These are phyloP conservation scores for Spergularia azorica DNA, from an alignment of 179 eudicot species.

Conservation along the genomic window DNA sequence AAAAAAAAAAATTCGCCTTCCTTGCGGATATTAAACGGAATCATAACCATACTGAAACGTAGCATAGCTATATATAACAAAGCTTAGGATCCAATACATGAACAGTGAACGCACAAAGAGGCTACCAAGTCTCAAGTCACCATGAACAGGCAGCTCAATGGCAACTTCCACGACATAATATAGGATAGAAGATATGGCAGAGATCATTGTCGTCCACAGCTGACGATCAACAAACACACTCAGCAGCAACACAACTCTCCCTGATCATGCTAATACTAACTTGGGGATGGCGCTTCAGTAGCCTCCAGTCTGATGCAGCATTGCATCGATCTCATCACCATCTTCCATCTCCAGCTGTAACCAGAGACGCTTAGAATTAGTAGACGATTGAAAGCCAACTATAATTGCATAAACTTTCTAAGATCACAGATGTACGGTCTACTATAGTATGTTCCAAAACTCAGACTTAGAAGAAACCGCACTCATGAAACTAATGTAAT, in stretches of 20 bases:
- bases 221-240: slow-evolving; percentile 5
- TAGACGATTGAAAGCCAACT: no score
- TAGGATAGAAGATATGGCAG: neutral
- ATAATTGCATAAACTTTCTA: no score
- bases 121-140: no score
- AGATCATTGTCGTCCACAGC: slow-evolving; percentile 24
- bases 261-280: slow-evolving; percentile 12
- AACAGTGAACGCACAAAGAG: neutral
- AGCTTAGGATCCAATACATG: neutral
- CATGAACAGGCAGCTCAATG: neutral
- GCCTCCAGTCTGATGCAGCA: slow-evolving; percentile 54
- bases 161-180: neutral
- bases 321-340: slow-evolving; percentile 53
- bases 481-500: no score
- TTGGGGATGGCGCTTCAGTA: neutral
- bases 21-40: no score
- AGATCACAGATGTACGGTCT: no score
- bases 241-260: slow-evolving; percentile 25
- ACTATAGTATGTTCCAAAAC: no score
- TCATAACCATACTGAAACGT: neutral
- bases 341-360: slow-evolving; percentile 52
- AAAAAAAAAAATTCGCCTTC: no score
- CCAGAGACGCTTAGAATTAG: neutral
- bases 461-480: no score
- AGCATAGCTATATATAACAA: neutral